Conservation (phyloP, 176 grass and related monocot genomes). For the Ananas comosus region DNA sequence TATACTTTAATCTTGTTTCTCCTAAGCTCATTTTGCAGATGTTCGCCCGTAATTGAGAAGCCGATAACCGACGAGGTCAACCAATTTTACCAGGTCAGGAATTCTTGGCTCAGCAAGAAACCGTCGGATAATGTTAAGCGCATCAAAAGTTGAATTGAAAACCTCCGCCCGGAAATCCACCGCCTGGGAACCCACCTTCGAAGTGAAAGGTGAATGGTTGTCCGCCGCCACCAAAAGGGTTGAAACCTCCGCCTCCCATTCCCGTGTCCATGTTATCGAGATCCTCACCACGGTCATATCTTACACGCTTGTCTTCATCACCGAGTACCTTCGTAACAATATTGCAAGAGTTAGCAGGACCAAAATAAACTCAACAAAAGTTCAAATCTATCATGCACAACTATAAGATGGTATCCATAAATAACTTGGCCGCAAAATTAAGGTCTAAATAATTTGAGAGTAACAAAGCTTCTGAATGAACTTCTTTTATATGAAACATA, state of each 20-base stretch:
- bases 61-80: too few relatives aligned
- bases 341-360: neutral
- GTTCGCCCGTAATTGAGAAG: too few relatives aligned
- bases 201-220: slow-evolving; percentile 80
- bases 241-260: slow-evolving; percentile 49
- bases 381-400: neutral
- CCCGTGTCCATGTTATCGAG: slow-evolving; percentile 73
- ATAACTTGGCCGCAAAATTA: neutral
- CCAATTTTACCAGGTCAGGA: too few relatives aligned
- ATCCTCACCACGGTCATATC: slow-evolving; percentile 88
- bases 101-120: too few relatives aligned
- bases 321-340: slow-evolving; percentile 57
- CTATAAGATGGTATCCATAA: neutral
- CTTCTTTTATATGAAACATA: too few relatives aligned
- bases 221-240: slow-evolving; percentile 49
- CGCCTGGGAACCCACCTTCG: slow-evolving; percentile 50
- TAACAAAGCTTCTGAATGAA: too few relatives aligned
- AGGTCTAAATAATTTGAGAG: too few relatives aligned
- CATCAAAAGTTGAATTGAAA: slow-evolving; percentile 29
- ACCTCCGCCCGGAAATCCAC: slow-evolving; percentile 43
- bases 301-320: slow-evolving; percentile 85
- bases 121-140: too few relatives aligned
- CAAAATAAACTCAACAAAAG: neutral
- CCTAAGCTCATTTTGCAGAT: too few relatives aligned
- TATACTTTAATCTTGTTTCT: too few relatives aligned